Evolutionary conservation across 352 stramenopile genomes (phyloP), one percentile per base, ranked within the genome.

Genomic region (Thraustochytrium striatum): DNA sequence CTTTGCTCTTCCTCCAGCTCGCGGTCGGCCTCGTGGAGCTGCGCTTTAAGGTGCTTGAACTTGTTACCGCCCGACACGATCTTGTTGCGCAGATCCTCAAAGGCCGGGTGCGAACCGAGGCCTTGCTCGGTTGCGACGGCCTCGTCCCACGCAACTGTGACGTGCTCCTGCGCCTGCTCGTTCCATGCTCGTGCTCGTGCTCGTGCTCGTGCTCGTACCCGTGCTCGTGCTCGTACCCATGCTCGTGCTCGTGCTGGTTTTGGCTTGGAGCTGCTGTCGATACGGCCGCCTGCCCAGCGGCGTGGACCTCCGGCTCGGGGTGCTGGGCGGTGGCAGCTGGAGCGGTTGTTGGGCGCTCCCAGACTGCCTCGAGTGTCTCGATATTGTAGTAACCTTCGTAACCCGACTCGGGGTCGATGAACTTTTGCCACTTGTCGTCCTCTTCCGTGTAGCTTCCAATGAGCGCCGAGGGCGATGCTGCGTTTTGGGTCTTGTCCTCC

Each of bases 331-430:
- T 13, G 5, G 5, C 5, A 5, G 39, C 39, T 13, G 39, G 5
- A 13, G 39, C 39, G 5, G 5, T 47, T 47, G 39, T 13, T 47
- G 65, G 65, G 8, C 9, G 30, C 30, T 58, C 65, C 65, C 65
- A 75, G 2, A 43, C 32, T 7, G 65, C 25, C 39, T 75, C 65
- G 19, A 61, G 32, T n/a, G 65, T 75, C 8, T 41, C 21, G 11
- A 25, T 21, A 72, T 75, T 75, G 39, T 75, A 75, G 3, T 68
- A 75, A 32, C 61, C 58, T 7, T 75, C 36, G 41, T 68, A 43
- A 3, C 65, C 65, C 3, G 41, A 36, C 19, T 61, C 39, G 19
- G 61, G 2, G 30, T 75, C 65, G n/a, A 44, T 7, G 7, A 58
- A 30, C 7, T 43, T 7, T 38, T 75, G 41, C 65, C 65, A 75